Evolutionary conservation across 1,284 basidiomycete species (phyloP), one percentile per base, ranked within the genome.

Genomic region (Moniliophthora roreri): DNA sequence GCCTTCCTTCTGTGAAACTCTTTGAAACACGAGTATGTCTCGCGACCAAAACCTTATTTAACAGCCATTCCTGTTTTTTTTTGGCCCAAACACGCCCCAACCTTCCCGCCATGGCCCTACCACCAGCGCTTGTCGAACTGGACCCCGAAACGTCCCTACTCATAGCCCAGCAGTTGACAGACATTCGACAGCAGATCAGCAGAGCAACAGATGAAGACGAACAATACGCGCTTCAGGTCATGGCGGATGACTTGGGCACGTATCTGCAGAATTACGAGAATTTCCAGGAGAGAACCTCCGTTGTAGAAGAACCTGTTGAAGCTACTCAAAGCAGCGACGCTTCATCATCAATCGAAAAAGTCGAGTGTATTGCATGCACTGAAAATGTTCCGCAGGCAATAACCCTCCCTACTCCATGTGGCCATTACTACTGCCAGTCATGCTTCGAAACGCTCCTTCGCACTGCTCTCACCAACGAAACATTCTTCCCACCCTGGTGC

Each of bases 91-190:
- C 8, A 15, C 18, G 4, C 13, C 18, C 21, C 18, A 21, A 18
- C 18, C 18, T 18, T 24, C 2, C 41, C 11, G 28, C 15, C 3
- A 46, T 46, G 44, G 44, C 44, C 16, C 6, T 24, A 9, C 44
- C 44, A 32, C 44, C 44, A 1, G 28, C 24, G 4, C 15, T 46
- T 8, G 24, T 16, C 16, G 58, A 62, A 48, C 28, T 60, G 15
- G 72, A 75, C 50, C 24, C 62, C 15, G 64, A 64, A 20, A 69
- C 69, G 4, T 59, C 65, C 3, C 56, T 66, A 4, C 62, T 76
- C 18, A 70, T 71, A 41, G 69, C 68, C 7, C 63, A 67, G 35
- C 61, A 73, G 16, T 61, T 62, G 1, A 62, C 67, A 11, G 71
- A 71, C 44, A 62, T 56, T 9, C 21, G 7, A 38, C 13, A 13